These are phyloP conservation scores for Termitomyces sp. DNA, from an alignment of 768 basidiomycete genomes.

Conservation along the genomic window DNA sequence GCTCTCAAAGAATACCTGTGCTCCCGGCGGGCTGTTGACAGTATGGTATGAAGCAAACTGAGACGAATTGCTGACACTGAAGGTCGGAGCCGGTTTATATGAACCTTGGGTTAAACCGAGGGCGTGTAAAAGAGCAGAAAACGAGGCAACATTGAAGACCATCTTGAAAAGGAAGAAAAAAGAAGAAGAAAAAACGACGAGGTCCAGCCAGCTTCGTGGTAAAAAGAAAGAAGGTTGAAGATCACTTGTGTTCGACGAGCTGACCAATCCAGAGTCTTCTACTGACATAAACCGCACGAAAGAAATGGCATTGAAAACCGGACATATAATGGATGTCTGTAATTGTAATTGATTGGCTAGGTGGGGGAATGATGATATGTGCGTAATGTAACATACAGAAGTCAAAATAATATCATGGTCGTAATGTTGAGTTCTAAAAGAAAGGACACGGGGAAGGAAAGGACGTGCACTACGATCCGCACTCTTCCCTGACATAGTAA, in stretches of 20 bases:
- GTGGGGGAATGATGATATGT: slow-evolving; percentile 37
- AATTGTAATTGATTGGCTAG: slow-evolving; percentile 22
- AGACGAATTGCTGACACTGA: slow-evolving; percentile 2
- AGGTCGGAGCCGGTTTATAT: slow-evolving; percentile 24
- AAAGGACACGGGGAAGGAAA: slow-evolving; percentile 26
- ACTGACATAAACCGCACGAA: not conserved
- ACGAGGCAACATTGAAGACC: slow-evolving; percentile 21
- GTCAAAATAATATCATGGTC: slow-evolving; percentile 25
- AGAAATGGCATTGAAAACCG: slow-evolving; percentile 10
- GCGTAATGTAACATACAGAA: slow-evolving; percentile 27
- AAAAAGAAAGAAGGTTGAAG: slow-evolving; percentile 1
- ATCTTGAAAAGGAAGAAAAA: slow-evolving; percentile 11
- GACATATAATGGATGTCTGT: slow-evolving; percentile 9
- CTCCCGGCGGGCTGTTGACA: slow-evolving; percentile 1
- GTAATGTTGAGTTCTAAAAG: slow-evolving; percentile 20
- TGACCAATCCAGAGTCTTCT: not conserved
- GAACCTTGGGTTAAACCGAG: slow-evolving; percentile 27
- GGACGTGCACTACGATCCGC: slow-evolving; percentile 49
- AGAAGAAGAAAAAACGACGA: slow-evolving; percentile 12
- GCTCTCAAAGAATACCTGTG: slow-evolving; percentile 4
- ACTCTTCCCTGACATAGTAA: slow-evolving; percentile 27
- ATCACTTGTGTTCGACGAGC: not conserved
- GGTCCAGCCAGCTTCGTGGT: slow-evolving; percentile 20
- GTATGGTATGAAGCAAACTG: not conserved
- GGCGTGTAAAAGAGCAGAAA: slow-evolving; percentile 29